Percentiles rank a stretch among this genome's conserved stretches.
phyloP scores from a whole-genome alignment of 2,329 filamentous ascomycete genomes.

The Dothistroma pini region DNA sequence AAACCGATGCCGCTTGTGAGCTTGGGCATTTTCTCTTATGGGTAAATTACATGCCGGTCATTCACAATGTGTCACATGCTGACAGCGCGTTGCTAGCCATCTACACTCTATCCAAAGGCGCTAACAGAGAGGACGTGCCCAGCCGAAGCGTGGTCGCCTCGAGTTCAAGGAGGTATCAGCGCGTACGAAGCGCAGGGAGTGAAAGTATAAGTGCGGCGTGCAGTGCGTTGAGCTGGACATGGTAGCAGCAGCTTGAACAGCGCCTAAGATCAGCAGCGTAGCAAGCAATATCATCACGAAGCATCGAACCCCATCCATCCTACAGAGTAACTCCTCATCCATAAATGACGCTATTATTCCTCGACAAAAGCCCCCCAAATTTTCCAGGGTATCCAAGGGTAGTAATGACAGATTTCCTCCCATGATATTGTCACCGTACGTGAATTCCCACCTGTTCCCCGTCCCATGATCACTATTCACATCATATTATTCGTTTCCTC shows the following conservation, averaged over 20 bases:
- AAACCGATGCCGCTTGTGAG: background rate
- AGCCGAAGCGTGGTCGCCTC: background rate
- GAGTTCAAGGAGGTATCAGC: background rate
- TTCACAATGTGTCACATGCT: background rate
- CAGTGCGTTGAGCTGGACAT: too few relatives aligned
- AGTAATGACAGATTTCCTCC: background rate
- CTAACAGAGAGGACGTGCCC: background rate
- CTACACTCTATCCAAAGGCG: background rate
- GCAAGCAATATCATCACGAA: background rate
- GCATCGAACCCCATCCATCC: background rate
- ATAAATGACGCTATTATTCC: background rate
- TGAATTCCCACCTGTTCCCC: background rate
- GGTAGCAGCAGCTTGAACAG: background rate
- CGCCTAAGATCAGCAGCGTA: background rate
- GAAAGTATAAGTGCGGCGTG: too few relatives aligned
- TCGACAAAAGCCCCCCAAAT: constrained; percentile 1
- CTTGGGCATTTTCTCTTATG: background rate
- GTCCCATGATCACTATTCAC: background rate
- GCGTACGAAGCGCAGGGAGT: background rate
- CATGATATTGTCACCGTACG: background rate
- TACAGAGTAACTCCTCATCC: background rate
- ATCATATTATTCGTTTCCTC: constrained; percentile 54
- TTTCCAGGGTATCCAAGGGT: constrained; percentile 5
- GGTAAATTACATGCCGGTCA: background rate
- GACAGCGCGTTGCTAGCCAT: background rate